Base-by-base conservation (phyloP, 1,284 basidiomycete genomes). In the Microbotryum violaceum region DNA sequence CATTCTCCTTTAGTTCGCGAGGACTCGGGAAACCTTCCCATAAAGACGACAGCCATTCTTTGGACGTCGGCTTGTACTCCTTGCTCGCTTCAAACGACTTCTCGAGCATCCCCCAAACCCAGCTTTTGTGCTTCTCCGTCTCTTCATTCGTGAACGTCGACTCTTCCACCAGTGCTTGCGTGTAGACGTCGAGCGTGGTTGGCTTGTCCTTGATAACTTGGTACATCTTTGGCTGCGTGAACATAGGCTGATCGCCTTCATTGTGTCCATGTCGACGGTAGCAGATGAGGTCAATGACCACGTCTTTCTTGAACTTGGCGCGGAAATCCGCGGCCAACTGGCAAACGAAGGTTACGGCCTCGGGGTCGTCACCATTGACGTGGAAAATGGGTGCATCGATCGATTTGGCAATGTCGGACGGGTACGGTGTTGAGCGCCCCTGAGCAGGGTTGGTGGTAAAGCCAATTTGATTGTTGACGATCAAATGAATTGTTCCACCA, bases 391-490 rank as follows among this genome's bases (percentile, higher is more conserved):
- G 96, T 0, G 96, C 85, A 74, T 99, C 96, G 73, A 97, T 97
- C 54, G 91, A 86, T 78, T 99, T 99, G 71, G 96, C 96, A 72
- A 99, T 90, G 76, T 99, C 96, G 59, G 94, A 97, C n/a, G 89
- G 89, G 79, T 99, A 98, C 48, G 96, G 90, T 3, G 96, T 99
- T 18, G 94, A 98, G 65, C 94, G 93, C 57, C 93, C 80, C 79
- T 97, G 97, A 66, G 93, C 87, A 54, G 96, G 96, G 76, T 97
- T 94, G 60, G 96, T 99, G 64, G 96, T 99, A 82, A 99, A 99
- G 69, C 96, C 96, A 67, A 98, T 97, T 78, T 99, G 96, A 80
- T 99, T 99, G 82, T 99, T 99, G 73, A 99, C 92, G 72, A 99
- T 93, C 68, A 98, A 81, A 77, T 98, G 96, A 71, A 98, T 90